A percentile compares a stretch with the other conserved stretches of the same genome.
phyloP scores from a whole-genome alignment of 2,329 filamentous ascomycete species.

The Epichloe gansuensis region DNA sequence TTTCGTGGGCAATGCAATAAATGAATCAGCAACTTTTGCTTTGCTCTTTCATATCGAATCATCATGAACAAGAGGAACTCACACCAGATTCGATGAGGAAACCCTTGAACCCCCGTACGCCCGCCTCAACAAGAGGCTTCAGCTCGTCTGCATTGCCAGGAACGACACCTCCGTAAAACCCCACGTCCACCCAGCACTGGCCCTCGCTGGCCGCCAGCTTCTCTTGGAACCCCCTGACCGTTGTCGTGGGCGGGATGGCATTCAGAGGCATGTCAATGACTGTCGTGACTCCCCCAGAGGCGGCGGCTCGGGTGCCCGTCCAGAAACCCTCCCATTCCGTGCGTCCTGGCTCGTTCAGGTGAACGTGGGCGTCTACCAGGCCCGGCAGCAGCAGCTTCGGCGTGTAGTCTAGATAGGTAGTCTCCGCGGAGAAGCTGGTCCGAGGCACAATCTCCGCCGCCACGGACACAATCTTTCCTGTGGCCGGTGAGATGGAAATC shows the following conservation, averaged over 20 bases:
- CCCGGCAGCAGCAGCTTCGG: conserved; percentile 78
- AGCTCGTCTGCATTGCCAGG: conserved; percentile 77
- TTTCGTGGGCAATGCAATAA: background rate
- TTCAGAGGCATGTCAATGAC: conserved; percentile 97
- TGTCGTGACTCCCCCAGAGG: conserved; percentile 90
- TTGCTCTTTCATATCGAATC: background rate
- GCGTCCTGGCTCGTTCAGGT: conserved; percentile 90
- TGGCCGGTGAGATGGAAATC: conserved; percentile 60
- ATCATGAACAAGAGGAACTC: conserved; percentile 21
- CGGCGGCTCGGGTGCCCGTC: conserved; percentile 85
- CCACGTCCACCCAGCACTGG: conserved; percentile 98
- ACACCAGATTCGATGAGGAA: conserved; percentile 96
- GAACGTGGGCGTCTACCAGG: conserved; percentile 91
- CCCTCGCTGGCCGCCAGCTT: conserved; percentile 75
- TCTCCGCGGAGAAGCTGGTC: conserved; percentile 59
- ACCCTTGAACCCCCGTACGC: conserved; percentile 92
- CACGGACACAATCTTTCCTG: conserved; percentile 75
- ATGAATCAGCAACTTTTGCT: background rate
- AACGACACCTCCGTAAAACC: conserved; percentile 90
- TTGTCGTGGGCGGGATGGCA: conserved; percentile 91
- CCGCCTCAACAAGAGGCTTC: conserved; percentile 66
- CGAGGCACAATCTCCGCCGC: conserved; percentile 60
- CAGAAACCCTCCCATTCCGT: conserved; percentile 98
- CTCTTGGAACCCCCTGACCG: conserved; percentile 64
- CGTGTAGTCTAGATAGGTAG: conserved; percentile 70